These are phyloP conservation scores for Solioccasus polychromus DNA, from an alignment of 768 basidiomycete species.

Conservation along the genomic window DNA sequence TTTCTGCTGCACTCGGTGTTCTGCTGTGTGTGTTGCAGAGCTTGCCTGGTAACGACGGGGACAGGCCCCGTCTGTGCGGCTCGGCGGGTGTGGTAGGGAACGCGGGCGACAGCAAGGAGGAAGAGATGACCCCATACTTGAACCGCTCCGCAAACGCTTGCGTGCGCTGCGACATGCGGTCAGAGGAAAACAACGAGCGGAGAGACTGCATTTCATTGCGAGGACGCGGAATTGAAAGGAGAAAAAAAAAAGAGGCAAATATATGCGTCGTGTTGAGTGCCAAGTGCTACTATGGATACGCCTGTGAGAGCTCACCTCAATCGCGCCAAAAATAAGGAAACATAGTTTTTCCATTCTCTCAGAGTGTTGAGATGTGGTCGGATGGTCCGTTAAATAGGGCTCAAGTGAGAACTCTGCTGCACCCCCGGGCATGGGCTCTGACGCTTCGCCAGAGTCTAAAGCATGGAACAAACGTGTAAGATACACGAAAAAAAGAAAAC, in stretches of 20 bases:
- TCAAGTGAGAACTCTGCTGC: slow-evolving; percentile 33
- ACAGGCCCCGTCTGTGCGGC: slow-evolving; percentile 30
- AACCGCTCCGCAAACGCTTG: slow-evolving; percentile 71
- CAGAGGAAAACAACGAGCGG: slow-evolving; percentile 34
- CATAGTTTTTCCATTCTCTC: slow-evolving; percentile 29
- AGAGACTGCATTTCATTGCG: slow-evolving; percentile 33
- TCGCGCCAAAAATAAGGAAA: slow-evolving; percentile 16
- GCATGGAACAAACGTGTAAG: slow-evolving; percentile 16
- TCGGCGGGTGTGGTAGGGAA: slow-evolving; percentile 41
- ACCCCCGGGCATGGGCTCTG: slow-evolving; percentile 57
- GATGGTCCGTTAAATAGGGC: slow-evolving; percentile 11
- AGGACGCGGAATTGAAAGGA: slow-evolving; percentile 9
- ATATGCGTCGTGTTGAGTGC: slow-evolving; percentile 8
- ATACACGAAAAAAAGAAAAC: background rate
- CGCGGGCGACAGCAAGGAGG: slow-evolving; percentile 64
- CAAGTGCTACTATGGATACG: slow-evolving; percentile 12
- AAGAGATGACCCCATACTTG: slow-evolving; percentile 83
- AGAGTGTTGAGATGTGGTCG: slow-evolving; percentile 15
- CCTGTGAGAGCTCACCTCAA: slow-evolving; percentile 37
- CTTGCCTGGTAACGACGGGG: slow-evolving; percentile 47
- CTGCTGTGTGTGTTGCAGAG: slow-evolving; percentile 39
- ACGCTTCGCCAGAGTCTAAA: slow-evolving; percentile 58
- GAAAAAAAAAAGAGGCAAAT: background rate
- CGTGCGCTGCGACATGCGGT: slow-evolving; percentile 34
- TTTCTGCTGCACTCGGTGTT: slow-evolving; percentile 38